These are phyloP conservation scores for Phytophthora hibernalis DNA, from an alignment of 352 stramenopile species.

Conservation along the genomic window DNA sequence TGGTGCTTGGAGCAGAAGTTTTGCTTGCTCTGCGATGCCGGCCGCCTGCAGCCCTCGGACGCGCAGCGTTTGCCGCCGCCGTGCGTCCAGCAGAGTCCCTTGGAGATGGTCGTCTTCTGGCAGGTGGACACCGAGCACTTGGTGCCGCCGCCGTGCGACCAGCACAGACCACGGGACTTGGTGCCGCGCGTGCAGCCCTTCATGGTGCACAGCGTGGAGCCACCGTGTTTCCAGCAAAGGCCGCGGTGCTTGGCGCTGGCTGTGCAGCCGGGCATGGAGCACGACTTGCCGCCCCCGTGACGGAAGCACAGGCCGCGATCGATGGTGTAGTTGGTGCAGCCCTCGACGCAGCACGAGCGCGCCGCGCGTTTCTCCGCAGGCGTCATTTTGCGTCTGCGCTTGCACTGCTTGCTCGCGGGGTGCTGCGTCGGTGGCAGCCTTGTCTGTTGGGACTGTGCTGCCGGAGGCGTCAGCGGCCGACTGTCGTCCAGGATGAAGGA, in stretches of 20 bases:
- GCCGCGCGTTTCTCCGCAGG: conserved; percentile 24
- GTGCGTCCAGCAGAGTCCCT: conserved; percentile 49
- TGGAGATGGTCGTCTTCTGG: conserved; percentile 7
- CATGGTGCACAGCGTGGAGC: conserved; percentile 29
- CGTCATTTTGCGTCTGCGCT: conserved; percentile 14
- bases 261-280: conserved; percentile 49
- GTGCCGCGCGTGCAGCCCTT: conserved; percentile 27
- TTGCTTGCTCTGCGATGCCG: conserved; percentile 50
- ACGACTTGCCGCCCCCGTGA: conserved; percentile 55
- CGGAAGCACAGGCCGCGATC: conserved; percentile 54
- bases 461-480: conserved; percentile 17
- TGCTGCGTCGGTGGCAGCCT: conserved; percentile 5
- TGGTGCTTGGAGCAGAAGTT: conserved; percentile 33
- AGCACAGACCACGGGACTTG: conserved; percentile 56
- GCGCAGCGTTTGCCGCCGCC: conserved; percentile 49
- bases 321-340: conserved; percentile 62
- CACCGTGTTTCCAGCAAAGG: conserved; percentile 43
- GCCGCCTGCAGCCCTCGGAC: conserved; percentile 45
- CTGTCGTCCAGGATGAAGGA: conserved; percentile 36
- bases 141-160: conserved; percentile 49
- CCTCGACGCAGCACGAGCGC: conserved; percentile 45
- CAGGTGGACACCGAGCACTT: conserved; percentile 21
- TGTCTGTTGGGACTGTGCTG: background rate
- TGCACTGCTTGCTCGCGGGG: background rate
- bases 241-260: conserved; percentile 57